phyloP scores from a whole-genome alignment of 202 grass and related monocot species.

The Zoysia matrella region DNA sequence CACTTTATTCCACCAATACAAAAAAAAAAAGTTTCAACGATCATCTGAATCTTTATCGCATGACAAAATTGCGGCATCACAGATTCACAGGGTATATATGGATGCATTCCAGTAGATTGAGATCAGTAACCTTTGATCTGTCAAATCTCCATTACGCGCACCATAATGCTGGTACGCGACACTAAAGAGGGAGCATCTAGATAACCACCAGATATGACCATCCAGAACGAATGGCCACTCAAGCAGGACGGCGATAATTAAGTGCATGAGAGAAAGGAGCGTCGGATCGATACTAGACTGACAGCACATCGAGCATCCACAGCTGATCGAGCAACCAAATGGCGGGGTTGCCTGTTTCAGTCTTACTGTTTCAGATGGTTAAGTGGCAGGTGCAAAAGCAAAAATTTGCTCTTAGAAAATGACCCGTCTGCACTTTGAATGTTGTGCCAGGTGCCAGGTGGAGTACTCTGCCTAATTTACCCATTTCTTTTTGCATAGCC shows the following conservation, averaged over 20 bases:
- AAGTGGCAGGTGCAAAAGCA: slow-evolving; percentile 12
- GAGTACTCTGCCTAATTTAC: not conserved
- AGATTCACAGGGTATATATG: slow-evolving; percentile 3
- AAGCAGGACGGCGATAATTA: not conserved
- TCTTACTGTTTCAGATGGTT: slow-evolving; percentile 2
- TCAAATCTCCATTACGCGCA: slow-evolving; percentile 5
- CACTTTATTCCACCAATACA: no score
- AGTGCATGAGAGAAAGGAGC: not conserved
- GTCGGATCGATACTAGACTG: not conserved
- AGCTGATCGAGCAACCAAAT: not conserved
- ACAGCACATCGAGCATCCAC: slow-evolving; percentile 12
- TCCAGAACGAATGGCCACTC: not conserved
- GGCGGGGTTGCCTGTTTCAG: not conserved
- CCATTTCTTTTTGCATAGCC: not conserved
- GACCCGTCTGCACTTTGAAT: slow-evolving; percentile 19
- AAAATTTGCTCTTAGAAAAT: slow-evolving; percentile 8
- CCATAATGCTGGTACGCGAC: not conserved
- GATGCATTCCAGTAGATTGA: slow-evolving; percentile 32
- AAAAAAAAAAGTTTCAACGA: not conserved
- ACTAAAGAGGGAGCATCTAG: slow-evolving; percentile 15
- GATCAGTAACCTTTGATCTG: not conserved
- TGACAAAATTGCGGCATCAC: slow-evolving; percentile 38
- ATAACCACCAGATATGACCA: slow-evolving; percentile 19
- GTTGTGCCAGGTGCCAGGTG: not conserved
- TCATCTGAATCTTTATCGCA: slow-evolving; percentile 40